phyloP scores from a whole-genome alignment of 129 eudicot species.

The Lactuca saligna region DNA sequence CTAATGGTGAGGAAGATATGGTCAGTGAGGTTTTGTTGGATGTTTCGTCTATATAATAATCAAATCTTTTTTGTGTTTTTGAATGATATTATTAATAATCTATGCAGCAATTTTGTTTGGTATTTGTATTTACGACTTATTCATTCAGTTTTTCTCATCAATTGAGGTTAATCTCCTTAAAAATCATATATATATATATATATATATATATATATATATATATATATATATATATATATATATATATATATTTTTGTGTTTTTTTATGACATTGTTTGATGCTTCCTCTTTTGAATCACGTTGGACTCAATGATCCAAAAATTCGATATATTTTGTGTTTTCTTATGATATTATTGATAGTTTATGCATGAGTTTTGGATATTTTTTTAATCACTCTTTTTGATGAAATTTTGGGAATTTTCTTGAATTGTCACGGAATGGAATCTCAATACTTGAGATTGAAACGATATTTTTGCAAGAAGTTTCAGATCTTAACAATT shows the following conservation, averaged over 20 bases:
- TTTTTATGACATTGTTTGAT: not conserved
- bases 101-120: conserved; percentile 33
- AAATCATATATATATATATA: too few species aligned
- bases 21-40: conserved; percentile 76
- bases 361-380: too few species aligned
- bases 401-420: too few species aligned
- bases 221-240: too few species aligned
- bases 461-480: too few species aligned
- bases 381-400: too few species aligned
- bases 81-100: conserved; percentile 24
- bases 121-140: conserved; percentile 15
- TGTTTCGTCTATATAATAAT: conserved; percentile 56
- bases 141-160: not conserved
- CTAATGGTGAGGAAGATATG: conserved; percentile 69
- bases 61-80: conserved; percentile 10
- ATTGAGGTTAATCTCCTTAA: conserved; percentile 29
- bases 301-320: conserved; percentile 10
- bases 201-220: too few species aligned
- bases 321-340: too few species aligned
- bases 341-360: too few species aligned
- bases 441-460: too few species aligned
- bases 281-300: not conserved
- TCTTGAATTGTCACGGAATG: too few species aligned
- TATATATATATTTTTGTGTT: not conserved
- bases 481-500: too few species aligned